phyloP scores from a whole-genome alignment of 345 rosid species.

The Sonneratia alba region DNA sequence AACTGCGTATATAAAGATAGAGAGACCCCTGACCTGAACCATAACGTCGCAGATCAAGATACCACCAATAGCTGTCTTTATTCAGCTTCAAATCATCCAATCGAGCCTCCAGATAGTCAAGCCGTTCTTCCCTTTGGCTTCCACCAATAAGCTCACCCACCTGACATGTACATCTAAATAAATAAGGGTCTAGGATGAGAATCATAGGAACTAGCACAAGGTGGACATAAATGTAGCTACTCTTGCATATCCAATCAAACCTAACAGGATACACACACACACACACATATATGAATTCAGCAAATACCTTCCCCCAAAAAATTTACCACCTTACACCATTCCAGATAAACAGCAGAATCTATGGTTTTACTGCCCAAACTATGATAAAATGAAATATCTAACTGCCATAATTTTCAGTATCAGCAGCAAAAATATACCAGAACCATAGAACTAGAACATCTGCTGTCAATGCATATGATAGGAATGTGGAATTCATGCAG shows the following conservation, averaged over 20 bases:
- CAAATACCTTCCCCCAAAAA: not conserved
- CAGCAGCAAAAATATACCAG: not conserved
- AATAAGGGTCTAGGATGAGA: not conserved
- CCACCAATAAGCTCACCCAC: slow-evolving; percentile 97
- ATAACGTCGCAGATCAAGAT: slow-evolving; percentile 56
- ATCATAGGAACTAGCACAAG: not conserved
- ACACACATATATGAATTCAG: not conserved
- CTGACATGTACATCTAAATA: slow-evolving; percentile 18
- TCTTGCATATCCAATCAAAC: not conserved
- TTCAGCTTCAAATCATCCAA: slow-evolving; percentile 64
- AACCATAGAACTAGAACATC: not conserved
- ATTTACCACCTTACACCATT: not conserved
- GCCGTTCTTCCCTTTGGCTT: slow-evolving; percentile 98
- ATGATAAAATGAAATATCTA: not conserved
- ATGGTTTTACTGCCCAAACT: too few relatives aligned
- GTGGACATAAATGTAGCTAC: not conserved
- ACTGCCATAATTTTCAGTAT: not conserved
- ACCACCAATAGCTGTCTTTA: slow-evolving; percentile 95
- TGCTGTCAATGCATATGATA: too few relatives aligned
- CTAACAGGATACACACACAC: not conserved
- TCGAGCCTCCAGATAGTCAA: slow-evolving; percentile 71
- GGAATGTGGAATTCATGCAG: too few relatives aligned
- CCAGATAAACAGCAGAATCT: not conserved
- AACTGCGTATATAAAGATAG: not conserved
- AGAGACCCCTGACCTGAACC: slow-evolving; percentile 66